Evolutionary conservation across 2,329 filamentous ascomycete species (phyloP), one percentile per base, ranked within the genome.

Genomic region (Colletotrichum eremochloae): DNA sequence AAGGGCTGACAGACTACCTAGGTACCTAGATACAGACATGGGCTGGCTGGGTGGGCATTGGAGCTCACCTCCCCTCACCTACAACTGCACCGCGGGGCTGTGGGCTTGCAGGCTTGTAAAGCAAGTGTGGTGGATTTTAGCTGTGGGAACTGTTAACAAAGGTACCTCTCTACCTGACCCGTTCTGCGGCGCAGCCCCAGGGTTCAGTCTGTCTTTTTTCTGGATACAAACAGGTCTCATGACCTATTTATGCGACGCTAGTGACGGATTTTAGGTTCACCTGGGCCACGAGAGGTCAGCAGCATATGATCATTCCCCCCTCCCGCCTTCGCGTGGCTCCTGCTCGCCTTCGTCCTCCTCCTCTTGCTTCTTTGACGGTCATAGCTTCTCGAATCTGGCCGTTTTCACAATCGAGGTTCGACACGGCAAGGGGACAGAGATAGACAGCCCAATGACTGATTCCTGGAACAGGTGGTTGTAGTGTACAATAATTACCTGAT

Each of bases 171-270:
- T 40, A 36, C 36, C 52, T 64, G 66, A 18, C 42, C 50, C 61
- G 42, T 60, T 58, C 57, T 72, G 62, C 52, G 65, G 53, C 56
- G 64, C 63, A 61, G 63, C 65, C 46, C 72, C 66, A 64, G 68
- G 68, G 64, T 69, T 72, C 62, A 57, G 56, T 64, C 57, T 42
- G 67, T 69, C 64, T 61, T 68, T 68, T 66, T 72, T 74, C 68
- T 75, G 69, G 72, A 70, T 73, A 72, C 74, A 73, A 68, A 66
- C 64, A 70, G 74, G 73, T 75, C 74, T 70, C 74, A 75, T 75
- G 74, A 75, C 74, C 74, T 63, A 31, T 42, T 56, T 56, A 73
- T 73, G 69, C 70, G 48, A 73, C 74, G 74, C 74, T 75, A 75
- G 62, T 50, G 67, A 63, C 63, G 50, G 70, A 68, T 73, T 73